Evolutionary conservation across 176 grass and related monocot species (phyloP).

Genomic region (Pontederia paniculata): DNA sequence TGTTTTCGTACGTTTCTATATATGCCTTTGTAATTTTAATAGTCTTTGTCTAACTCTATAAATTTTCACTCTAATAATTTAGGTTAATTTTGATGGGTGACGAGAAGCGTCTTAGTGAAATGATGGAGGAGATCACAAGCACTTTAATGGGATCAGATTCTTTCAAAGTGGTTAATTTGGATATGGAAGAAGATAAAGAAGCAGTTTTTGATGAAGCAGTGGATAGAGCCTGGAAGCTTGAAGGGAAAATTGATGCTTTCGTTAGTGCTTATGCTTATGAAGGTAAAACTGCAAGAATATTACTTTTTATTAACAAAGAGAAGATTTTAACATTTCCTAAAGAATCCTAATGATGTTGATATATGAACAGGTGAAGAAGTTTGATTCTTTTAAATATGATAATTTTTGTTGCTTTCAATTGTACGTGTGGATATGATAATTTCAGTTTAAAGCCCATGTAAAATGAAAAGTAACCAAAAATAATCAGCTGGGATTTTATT

Average conservation of each 20-base stretch:
- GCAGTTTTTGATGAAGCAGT: slow-evolving; percentile 42
- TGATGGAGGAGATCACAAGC: slow-evolving; percentile 20
- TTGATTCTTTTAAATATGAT: too few relatives aligned
- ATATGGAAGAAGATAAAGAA: slow-evolving; percentile 50
- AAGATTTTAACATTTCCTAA: too few relatives aligned
- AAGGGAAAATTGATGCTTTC: slow-evolving; percentile 45
- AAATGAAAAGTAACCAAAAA: too few relatives aligned
- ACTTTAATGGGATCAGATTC: slow-evolving; percentile 5
- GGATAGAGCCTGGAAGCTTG: slow-evolving; percentile 42
- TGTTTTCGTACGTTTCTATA: not conserved
- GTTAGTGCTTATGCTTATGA: slow-evolving; percentile 67
- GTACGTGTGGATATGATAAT: too few relatives aligned
- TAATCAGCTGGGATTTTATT: too few relatives aligned
- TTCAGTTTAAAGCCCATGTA: too few relatives aligned
- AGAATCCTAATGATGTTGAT: not conserved
- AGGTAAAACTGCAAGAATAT: slow-evolving; percentile 25
- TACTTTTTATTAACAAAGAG: not conserved
- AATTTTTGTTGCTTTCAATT: too few relatives aligned
- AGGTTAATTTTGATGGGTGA: slow-evolving; percentile 72
- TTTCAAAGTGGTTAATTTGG: slow-evolving; percentile 39
- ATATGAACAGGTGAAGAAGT: not conserved
- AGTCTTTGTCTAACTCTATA: not conserved
- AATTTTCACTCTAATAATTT: not conserved
- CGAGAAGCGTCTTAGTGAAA: slow-evolving; percentile 27
- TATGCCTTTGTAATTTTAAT: not conserved